These are phyloP conservation scores for Quercus lobata DNA, from an alignment of 331 rosid species.

Conservation along the genomic window DNA sequence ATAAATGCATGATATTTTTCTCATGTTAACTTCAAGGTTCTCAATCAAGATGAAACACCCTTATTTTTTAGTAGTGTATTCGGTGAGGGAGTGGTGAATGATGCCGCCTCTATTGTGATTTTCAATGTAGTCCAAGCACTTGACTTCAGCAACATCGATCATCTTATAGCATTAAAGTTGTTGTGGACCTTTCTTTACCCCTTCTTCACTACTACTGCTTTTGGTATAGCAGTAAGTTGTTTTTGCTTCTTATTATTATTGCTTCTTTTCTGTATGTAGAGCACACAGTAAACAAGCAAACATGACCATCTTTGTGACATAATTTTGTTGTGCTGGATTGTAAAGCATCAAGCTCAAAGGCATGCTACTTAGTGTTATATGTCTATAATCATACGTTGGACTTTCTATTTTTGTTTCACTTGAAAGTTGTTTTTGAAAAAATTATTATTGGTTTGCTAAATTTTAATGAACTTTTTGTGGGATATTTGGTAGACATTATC, in stretches of 20 bases:
- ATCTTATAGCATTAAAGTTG: slow-evolving; percentile 46
- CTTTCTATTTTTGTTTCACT: background rate
- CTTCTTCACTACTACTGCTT: slow-evolving; percentile 64
- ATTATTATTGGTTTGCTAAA: background rate
- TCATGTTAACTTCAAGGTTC: slow-evolving; percentile 42
- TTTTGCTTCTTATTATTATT: background rate
- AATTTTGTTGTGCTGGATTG: background rate
- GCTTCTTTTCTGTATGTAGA: background rate
- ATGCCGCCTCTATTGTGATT: slow-evolving; percentile 95
- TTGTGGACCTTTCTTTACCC: slow-evolving; percentile 73
- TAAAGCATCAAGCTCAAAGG: background rate
- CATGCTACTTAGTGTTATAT: no score
- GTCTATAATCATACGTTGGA: background rate
- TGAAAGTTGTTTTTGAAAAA: background rate
- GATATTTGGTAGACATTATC: background rate
- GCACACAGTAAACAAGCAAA: background rate
- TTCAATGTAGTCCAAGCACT: slow-evolving; percentile 92
- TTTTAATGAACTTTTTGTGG: background rate
- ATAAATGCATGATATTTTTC: slow-evolving; percentile 13
- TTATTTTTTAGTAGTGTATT: slow-evolving; percentile 90
- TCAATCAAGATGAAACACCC: slow-evolving; percentile 96
- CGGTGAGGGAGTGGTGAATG: slow-evolving; percentile 95
- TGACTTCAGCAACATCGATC: slow-evolving; percentile 60
- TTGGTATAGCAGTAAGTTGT: slow-evolving; percentile 62
- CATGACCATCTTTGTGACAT: background rate